Base-by-base conservation (phyloP, 345 rosid genomes). In the Melastoma malabathricum region DNA sequence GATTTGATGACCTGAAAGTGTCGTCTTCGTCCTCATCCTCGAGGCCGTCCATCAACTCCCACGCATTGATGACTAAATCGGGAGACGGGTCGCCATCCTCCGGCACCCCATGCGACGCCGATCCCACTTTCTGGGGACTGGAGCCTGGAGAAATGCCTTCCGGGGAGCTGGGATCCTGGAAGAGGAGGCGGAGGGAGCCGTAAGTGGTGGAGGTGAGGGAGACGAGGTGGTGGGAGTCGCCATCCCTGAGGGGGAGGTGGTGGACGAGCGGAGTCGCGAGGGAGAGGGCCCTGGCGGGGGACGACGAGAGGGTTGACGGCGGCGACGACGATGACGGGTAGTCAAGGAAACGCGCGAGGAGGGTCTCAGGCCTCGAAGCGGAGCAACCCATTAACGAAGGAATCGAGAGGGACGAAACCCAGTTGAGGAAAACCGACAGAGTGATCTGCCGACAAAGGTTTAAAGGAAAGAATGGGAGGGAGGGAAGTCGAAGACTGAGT, bases 191-290 rank as follows among this genome's bases (percentile, higher is more conserved):
- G 51, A 63, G 67, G 45, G 67, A 63, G 53, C 67, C 67, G 43
- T 63, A 63, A 45, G 67, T 63, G 43, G 67, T 56, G 67, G 67
- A 63, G 57, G 67, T 63, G 57, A 63, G 67, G n/a, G 57, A 63
- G 43, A 63, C 67, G 18, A 63, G 57, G 57, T 63, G 67, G 47
- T 63, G 67, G 58, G 67, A 56, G 53, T 63, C 67, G 18, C 62
- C 67, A 13, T 47, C 52, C 45, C 44, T 38, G 57, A 63, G 56
- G n/a, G 67, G 57, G 23, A 57, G 61, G 43, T 63, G 67, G 61
- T 63, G 67, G 48, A 63, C 67, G 25, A 63, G 56, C 3, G 67
- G 31, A 0, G 62, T 18, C 10, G 52, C 53, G 23, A 57, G 67
- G 10, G 61, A 39, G 16, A 20, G 13, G 13, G 20, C 13, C 6